Base-by-base conservation (phyloP, 768 basidiomycete species). In the Hericium coralloides region DNA sequence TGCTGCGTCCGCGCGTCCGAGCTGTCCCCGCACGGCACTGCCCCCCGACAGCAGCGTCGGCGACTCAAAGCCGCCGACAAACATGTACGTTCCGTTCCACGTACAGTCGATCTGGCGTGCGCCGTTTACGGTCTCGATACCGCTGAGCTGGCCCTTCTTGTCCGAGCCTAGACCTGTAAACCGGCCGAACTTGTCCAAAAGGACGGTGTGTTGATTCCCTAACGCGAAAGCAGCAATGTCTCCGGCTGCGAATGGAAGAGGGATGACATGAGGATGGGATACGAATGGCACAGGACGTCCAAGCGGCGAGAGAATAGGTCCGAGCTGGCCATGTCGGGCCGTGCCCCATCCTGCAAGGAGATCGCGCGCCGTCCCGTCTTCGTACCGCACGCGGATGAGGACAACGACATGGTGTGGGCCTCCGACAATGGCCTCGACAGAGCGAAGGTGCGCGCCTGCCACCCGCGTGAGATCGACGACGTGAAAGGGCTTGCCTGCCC, bases 281-380 rank as follows among this genome's bases (percentile, higher is more conserved):
- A 31, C 31, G 7, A 31, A 31, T 31, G 31, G 31, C 31, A 9
- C 31, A 31, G 31, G 31, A 4, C 31, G 31, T 31, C 31, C 31
- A 7, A 9, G 10, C 7, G 31, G 8, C 4, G 31, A 31, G 10
- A 31, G 31, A 9, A 8, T 31, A 31, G 67, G 60, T 4, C 88
- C 89, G 1, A 98, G 79, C 66, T 98, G 93, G 3, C 92, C 92
- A 64, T 95, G 92, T 36, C 95, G 75, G 14, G 82, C 79, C 2
- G 84, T 74, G 5, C 94, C 95, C 94, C 95, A 98, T 7, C 93
- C 94, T 5, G 85, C 74, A 12, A 78, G 25, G 31, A 31, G 31
- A 6, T 2, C 7, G 48, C 70, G 60, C 52, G 65, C 69, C 17
- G 55, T 53, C 4, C 65, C 64, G 52, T 70, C 66, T 2, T 55